Evolutionary conservation across 1,284 basidiomycete species (phyloP), one percentile per base, ranked within the genome.

Genomic region (Cutaneotrichosporon mucoides): DNA sequence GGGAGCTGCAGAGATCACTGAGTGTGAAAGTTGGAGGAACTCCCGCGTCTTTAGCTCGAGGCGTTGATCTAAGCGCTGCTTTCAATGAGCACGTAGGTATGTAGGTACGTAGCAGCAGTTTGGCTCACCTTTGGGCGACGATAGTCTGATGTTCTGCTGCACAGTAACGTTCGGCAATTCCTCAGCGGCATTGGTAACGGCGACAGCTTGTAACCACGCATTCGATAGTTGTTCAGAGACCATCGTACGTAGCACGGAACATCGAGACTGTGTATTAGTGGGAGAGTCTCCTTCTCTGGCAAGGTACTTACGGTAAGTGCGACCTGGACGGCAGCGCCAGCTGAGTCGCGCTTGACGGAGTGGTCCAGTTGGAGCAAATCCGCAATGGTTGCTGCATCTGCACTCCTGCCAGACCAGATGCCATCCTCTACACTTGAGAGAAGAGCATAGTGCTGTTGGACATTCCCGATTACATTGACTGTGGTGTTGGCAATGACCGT

Each of bases 181-280:
- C 13, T 16, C 43, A 2, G 6, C 33, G 40, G 9, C 24, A 13
- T 5, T 36, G 33, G 3, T 6, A 10, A 58, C 38, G 4, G 62
- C 60, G 11, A 73, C 55, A 3, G 66, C 64, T 11, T 61, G 47
- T 3, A 42, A 36, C 47, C 67, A 69, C 0, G 67, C 71, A n/a
- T 67, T 68, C 0, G 16, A 40, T 44, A 41, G 59, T 62, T 65
- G 36, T 44, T 52, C 69, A 62, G 45, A 13, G 2, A 48, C 15
- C 24, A 60, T 57, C 10, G 55, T 34, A 40, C 46, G 38, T 13
- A 47, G 50, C 11, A 35, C 13, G 15, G 12, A 34, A 24, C 36
- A 35, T 9, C 37, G 24, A 34, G 41, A 13, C 49, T 38, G 16
- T 16, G 16, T 36, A 6, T 53, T 9, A 44, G 51, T 34, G 12